Conservation (phyloP, 805 yeast genomes). For the Komagataella ulmi region DNA sequence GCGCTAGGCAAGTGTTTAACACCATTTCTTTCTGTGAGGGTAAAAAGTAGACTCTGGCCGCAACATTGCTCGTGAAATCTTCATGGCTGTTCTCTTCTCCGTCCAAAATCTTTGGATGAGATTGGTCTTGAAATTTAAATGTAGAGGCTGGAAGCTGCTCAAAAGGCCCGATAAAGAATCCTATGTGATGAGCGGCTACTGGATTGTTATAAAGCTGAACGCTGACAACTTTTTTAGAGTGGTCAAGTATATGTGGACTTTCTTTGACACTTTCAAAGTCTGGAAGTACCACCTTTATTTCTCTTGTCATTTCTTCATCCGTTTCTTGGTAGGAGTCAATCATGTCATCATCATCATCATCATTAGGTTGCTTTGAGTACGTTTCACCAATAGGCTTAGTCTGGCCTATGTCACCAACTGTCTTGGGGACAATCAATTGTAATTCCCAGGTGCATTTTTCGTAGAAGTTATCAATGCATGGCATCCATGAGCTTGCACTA, state of each 20-base stretch:
- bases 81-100: slow-evolving; percentile 8
- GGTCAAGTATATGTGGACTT: slow-evolving; percentile 62
- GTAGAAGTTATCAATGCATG: slow-evolving; percentile 82
- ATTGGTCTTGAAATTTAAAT: slow-evolving; percentile 10
- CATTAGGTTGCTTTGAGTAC: slow-evolving; percentile 17
- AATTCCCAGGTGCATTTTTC: slow-evolving; percentile 89
- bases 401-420: slow-evolving; percentile 56
- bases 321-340: slow-evolving; percentile 14
- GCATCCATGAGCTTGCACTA: slow-evolving; percentile 94
- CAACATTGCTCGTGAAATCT: slow-evolving; percentile 21
- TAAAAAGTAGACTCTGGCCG: slow-evolving; percentile 48
- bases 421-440: slow-evolving; percentile 73
- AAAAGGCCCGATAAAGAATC: slow-evolving; percentile 91
- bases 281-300: slow-evolving; percentile 55
- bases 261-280: slow-evolving; percentile 56
- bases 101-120: not conserved
- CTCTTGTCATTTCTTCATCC: slow-evolving; percentile 26
- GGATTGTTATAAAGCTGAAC: slow-evolving; percentile 71
- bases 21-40: slow-evolving; percentile 46
- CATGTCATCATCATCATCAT: slow-evolving; percentile 15
- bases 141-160: slow-evolving; percentile 44
- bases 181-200: slow-evolving; percentile 86
- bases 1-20: slow-evolving; percentile 60
- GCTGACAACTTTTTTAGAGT: slow-evolving; percentile 59
- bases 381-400: slow-evolving; percentile 27